Conservation (phyloP, 768 basidiomycete species). For the Botryobasidium botryosum region DNA sequence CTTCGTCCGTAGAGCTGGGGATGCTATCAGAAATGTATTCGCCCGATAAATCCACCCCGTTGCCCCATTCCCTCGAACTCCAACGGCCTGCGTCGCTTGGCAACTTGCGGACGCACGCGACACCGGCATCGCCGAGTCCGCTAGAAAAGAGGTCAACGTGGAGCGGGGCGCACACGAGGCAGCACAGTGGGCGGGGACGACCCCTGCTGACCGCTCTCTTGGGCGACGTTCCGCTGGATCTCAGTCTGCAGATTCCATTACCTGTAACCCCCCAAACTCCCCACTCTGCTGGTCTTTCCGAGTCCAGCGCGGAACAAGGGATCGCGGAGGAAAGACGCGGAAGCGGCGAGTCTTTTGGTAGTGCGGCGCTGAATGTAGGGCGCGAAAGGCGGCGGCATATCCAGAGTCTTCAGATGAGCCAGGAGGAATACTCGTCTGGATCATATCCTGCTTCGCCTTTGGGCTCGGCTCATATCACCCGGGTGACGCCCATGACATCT, state of each 20-base stretch:
- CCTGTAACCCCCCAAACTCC: too few relatives aligned
- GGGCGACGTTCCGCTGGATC: background rate
- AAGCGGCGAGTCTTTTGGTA: background rate
- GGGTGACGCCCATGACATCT: background rate
- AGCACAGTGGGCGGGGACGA: too few relatives aligned
- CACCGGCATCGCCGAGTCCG: background rate
- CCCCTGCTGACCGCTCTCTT: background rate
- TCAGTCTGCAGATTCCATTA: background rate
- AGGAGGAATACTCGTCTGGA: too few relatives aligned
- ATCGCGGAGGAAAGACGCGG: too few relatives aligned
- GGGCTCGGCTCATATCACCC: too few relatives aligned
- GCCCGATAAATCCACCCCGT: conserved; percentile 41
- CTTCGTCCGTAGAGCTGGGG: conserved; percentile 49
- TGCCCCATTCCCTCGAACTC: background rate
- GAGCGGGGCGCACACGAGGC: conserved; percentile 7
- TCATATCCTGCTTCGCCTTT: too few relatives aligned
- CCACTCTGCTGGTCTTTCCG: too few relatives aligned
- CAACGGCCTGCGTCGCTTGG: background rate
- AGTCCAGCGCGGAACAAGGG: too few relatives aligned
- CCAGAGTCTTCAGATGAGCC: too few relatives aligned
- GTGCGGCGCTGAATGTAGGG: background rate
- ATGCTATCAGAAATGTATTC: conserved; percentile 83
- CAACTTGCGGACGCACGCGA: conserved; percentile 3
- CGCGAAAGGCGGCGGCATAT: background rate
- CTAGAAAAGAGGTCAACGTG: conserved; percentile 7